Percentiles rank a stretch among this genome's conserved stretches.
These are phyloP conservation scores for Aspergillus niger DNA, from an alignment of 2,329 filamentous ascomycete genomes.

Conservation along the genomic window DNA sequence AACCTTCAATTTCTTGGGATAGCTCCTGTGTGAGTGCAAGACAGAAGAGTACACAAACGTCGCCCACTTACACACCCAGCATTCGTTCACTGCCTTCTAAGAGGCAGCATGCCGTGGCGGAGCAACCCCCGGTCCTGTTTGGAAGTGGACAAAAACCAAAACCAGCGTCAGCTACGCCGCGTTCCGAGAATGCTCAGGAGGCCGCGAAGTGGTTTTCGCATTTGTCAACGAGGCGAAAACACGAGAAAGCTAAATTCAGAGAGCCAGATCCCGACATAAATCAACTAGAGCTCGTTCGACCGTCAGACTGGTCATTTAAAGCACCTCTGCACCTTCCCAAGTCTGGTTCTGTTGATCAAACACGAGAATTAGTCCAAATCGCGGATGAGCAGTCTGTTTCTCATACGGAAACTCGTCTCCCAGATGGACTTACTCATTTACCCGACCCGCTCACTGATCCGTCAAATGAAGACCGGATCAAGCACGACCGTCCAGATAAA, in stretches of 20 bases:
- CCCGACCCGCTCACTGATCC: not conserved
- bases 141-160: slow-evolving; percentile 11
- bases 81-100: not conserved
- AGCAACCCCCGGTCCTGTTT: slow-evolving; percentile 21
- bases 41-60: not conserved
- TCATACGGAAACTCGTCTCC: not conserved
- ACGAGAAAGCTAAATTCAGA: slow-evolving; percentile 33
- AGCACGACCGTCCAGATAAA: not conserved
- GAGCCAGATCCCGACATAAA: slow-evolving; percentile 41
- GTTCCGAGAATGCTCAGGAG: slow-evolving; percentile 12
- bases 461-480: not conserved
- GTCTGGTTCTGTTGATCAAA: not conserved
- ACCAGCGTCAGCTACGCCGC: not conserved
- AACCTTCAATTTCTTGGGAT: not conserved
- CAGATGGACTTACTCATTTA: not conserved
- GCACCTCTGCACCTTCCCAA: slow-evolving; percentile 1
- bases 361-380: not conserved
- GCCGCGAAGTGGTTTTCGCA: slow-evolving; percentile 19
- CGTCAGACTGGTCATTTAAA: slow-evolving; percentile 34
- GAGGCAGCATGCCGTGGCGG: not conserved
- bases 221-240: slow-evolving; percentile 30
- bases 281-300: slow-evolving; percentile 39
- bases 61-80: not conserved
- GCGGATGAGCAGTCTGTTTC: not conserved
- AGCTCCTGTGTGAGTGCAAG: not conserved